A percentile compares a stretch with the other conserved stretches of the same genome.
Evolutionary conservation across 139 green algal genomes (phyloP).

Genomic region (Haematococcus lacustris): DNA sequence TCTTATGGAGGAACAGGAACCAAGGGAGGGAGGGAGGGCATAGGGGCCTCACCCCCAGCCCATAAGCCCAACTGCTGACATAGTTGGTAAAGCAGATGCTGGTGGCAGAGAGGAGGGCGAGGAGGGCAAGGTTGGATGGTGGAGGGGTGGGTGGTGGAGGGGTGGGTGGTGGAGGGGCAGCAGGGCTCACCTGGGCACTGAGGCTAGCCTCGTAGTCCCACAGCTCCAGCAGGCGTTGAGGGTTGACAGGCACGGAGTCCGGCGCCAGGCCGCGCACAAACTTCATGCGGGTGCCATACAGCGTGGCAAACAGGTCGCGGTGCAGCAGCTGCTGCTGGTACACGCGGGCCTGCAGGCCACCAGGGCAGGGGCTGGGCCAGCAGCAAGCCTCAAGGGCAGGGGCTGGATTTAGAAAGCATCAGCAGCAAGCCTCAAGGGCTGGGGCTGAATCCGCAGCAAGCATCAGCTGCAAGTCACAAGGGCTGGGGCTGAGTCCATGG

Average conservation of each 20-base stretch:
- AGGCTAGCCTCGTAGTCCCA: slow-evolving; percentile 67
- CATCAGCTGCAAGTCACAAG: no score
- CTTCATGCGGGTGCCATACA: slow-evolving; percentile 20
- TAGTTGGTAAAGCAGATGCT: not conserved
- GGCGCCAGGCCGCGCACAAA: not conserved
- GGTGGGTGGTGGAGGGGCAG: not conserved
- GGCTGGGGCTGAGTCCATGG: no score
- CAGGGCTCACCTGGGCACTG: slow-evolving; percentile 22
- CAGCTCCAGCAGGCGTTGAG: slow-evolving; percentile 41
- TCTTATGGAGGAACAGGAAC: no score
- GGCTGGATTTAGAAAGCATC: no score
- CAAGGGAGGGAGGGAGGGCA: no score
- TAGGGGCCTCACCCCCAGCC: not conserved
- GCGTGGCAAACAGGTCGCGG: slow-evolving; percentile 43
- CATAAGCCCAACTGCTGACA: not conserved
- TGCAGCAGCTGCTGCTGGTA: slow-evolving; percentile 54
- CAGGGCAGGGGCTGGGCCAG: no score
- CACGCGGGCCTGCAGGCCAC: slow-evolving; percentile 28
- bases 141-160: not conserved
- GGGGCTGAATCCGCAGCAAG: no score
- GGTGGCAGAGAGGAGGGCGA: not conserved
- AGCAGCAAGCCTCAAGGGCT: no score
- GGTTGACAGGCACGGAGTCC: slow-evolving; percentile 1
- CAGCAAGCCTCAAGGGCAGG: no score
- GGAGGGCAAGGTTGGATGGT: not conserved